phyloP scores from a whole-genome alignment of 768 basidiomycete genomes.

The Clavulina sp. region DNA sequence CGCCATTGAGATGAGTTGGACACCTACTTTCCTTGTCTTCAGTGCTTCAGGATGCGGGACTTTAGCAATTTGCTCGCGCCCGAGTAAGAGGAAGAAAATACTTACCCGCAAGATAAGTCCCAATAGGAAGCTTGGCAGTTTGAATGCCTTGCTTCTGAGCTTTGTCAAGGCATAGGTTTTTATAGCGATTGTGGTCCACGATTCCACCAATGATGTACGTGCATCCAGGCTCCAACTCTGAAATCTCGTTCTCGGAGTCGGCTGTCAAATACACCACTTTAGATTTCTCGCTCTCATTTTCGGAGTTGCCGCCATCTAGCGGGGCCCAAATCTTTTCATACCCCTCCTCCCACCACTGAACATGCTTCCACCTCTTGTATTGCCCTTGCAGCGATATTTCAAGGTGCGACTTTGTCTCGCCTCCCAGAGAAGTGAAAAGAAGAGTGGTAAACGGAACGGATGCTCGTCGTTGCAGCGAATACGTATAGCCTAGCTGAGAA shows the following conservation, averaged over 20 bases:
- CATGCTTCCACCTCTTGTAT: slow-evolving; percentile 60
- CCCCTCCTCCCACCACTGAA: slow-evolving; percentile 68
- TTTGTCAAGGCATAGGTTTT: slow-evolving; percentile 84
- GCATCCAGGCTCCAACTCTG: slow-evolving; percentile 65
- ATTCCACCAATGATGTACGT: slow-evolving; percentile 94
- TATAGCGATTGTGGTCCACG: slow-evolving; percentile 91
- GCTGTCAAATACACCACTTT: slow-evolving; percentile 84
- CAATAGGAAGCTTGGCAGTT: slow-evolving; percentile 85
- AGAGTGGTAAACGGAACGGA: slow-evolving; percentile 50
- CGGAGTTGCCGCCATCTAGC: background rate
- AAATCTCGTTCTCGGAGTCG: slow-evolving; percentile 73
- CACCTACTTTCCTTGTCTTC: slow-evolving; percentile 66
- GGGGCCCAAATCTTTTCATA: slow-evolving; percentile 49
- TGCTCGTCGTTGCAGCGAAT: slow-evolving; percentile 69
- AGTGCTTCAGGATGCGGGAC: too few species aligned
- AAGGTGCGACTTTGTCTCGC: slow-evolving; percentile 44
- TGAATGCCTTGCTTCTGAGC: slow-evolving; percentile 55
- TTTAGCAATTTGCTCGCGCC: too few species aligned
- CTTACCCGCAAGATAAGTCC: slow-evolving; percentile 69
- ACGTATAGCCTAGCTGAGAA: slow-evolving; percentile 82
- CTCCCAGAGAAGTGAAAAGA: slow-evolving; percentile 66
- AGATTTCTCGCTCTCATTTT: slow-evolving; percentile 20
- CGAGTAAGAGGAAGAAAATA: too few species aligned
- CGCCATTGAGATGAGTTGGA: background rate
- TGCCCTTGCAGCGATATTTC: slow-evolving; percentile 46